These are phyloP conservation scores for Heliamphora exappendiculata DNA, from an alignment of 148 eudicot species.

Conservation along the genomic window DNA sequence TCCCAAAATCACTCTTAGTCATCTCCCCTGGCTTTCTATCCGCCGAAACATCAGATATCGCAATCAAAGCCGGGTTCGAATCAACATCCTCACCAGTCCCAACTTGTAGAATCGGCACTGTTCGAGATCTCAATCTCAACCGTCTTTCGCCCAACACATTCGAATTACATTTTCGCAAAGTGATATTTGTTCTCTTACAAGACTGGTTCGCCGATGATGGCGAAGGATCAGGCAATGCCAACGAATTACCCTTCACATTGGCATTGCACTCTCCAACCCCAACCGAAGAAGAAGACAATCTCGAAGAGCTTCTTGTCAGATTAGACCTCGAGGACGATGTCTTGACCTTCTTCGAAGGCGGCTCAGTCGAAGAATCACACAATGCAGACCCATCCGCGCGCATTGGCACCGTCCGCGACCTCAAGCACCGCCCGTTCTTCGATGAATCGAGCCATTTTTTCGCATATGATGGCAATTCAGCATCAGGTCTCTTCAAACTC, in stretches of 20 bases:
- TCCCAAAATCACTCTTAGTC: not conserved
- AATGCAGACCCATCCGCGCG: not conserved
- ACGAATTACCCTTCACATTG: not conserved
- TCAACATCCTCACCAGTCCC: not conserved
- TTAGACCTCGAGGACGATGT: no score
- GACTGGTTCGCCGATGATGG: constrained; percentile 12
- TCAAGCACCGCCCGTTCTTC: not conserved
- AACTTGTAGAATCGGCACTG: not conserved
- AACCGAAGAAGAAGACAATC: not conserved
- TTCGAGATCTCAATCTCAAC: constrained; percentile 19
- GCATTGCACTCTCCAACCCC: not conserved
- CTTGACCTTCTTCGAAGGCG: not conserved
- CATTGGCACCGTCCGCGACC: not conserved
- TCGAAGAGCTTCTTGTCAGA: no score
- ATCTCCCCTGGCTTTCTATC: constrained; percentile 17
- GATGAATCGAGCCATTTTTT: not conserved
- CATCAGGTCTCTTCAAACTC: not conserved
- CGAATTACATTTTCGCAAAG: constrained; percentile 7
- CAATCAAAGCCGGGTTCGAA: not conserved
- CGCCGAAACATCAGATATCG: not conserved
- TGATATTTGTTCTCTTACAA: constrained; percentile 13
- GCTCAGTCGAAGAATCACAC: not conserved
- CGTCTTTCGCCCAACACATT: not conserved
- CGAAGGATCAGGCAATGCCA: not conserved
- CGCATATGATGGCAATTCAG: not conserved